Evolutionary conservation across 2,329 filamentous ascomycete species (phyloP).

Genomic region (Aureobasidium sp.): DNA sequence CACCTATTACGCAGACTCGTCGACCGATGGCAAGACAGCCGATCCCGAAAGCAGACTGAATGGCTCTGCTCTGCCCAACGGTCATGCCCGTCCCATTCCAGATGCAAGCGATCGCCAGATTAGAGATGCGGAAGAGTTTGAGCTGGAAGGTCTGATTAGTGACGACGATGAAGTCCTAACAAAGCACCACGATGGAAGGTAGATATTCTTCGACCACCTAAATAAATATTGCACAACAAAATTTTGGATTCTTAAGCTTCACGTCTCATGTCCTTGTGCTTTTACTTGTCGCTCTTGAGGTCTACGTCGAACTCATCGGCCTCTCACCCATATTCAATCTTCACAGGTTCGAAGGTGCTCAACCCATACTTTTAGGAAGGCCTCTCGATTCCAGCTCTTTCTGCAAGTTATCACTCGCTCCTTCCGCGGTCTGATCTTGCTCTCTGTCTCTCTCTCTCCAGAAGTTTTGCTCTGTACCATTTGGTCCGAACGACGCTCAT

Average conservation of each 20-base stretch:
- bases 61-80: slow-evolving; percentile 39
- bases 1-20: slow-evolving; percentile 66
- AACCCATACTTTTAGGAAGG: too few relatives aligned
- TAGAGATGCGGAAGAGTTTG: slow-evolving; percentile 90
- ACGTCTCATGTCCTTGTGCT: too few relatives aligned
- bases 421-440: too few relatives aligned
- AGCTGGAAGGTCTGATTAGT: slow-evolving; percentile 89
- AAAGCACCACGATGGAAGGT: not conserved
- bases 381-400: too few relatives aligned
- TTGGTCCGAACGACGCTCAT: too few relatives aligned
- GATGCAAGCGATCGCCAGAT: slow-evolving; percentile 60
- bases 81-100: slow-evolving; percentile 46
- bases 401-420: too few relatives aligned
- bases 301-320: not conserved
- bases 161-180: slow-evolving; percentile 76
- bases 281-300: too few relatives aligned
- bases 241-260: not conserved
- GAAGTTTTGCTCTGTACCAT: too few relatives aligned
- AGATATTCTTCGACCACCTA: not conserved
- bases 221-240: not conserved
- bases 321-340: too few relatives aligned
- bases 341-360: too few relatives aligned
- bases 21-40: slow-evolving; percentile 38
- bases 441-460: too few relatives aligned
- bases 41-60: slow-evolving; percentile 35